Evolutionary conservation across 352 stramenopile genomes (phyloP), one percentile per base, ranked within the genome.

Genomic region (Phytophthora constricta): DNA sequence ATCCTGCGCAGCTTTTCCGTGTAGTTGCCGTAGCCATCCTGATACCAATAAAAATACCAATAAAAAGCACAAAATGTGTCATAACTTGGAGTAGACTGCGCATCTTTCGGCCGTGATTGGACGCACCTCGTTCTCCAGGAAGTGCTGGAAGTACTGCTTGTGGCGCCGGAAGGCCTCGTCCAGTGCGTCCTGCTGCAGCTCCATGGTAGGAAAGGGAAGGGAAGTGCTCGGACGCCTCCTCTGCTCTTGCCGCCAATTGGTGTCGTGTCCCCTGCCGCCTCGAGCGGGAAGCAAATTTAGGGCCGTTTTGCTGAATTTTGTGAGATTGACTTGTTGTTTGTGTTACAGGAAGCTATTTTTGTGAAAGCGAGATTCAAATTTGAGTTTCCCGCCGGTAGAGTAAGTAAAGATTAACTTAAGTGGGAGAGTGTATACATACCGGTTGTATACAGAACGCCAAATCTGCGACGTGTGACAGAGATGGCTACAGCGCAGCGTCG

Each of bases 91-190:
- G n/a, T n/a, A n/a, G n/a, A n/a, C n/a, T n/a, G n/a, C n/a, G n/a
- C n/a, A n/a, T n/a, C n/a, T n/a, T n/a, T n/a, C n/a, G n/a, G n/a
- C n/a, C n/a, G n/a, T n/a, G n/a, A n/a, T n/a, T n/a, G n/a, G 17
- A 73, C 82, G 66, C 59, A 92, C 88, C 34, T 95, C 85, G 53
- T 89, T 92, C 58, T 84, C 76, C 10, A 96, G 65, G 52, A 95
- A 96, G 52, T 83, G 65, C 64, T 90, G 80, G 65, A 96, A 96
- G 76, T 96, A 96, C 70, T 90, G 91, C 65, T 96, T 93, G 78
- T 96, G 80, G 55, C 88, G 86, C 50, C 87, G 86, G 67, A 93
- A 93, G 54, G 84, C 84, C 67, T 96, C 88, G 70, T 96, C 88
- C 60, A 92, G 69, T 58, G 84, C 84, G 65, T 94, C 86, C 71